Evolutionary conservation across 495 filamentous ascomycete species (phyloP).

Genomic region (Cairneyella variabilis): DNA sequence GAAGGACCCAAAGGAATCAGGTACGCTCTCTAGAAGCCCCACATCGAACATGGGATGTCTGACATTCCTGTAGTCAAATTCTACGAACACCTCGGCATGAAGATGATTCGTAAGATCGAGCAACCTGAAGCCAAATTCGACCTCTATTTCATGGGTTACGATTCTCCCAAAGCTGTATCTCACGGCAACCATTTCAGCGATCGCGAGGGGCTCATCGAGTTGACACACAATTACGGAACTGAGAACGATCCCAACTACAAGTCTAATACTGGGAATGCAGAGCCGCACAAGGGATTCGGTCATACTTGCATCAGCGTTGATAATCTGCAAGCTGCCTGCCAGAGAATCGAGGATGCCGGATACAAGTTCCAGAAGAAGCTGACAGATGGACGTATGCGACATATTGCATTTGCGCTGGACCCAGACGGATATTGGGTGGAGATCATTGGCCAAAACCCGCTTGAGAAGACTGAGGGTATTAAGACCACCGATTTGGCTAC

Average conservation of each 20-base stretch:
- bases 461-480: slow-evolving; percentile 27
- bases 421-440: slow-evolving; percentile 84
- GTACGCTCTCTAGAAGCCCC: slow-evolving; percentile 33
- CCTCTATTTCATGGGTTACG: slow-evolving; percentile 80
- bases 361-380: slow-evolving; percentile 94
- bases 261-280: slow-evolving; percentile 83
- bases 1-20: slow-evolving; percentile 84
- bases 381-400: slow-evolving; percentile 78
- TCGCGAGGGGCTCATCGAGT: slow-evolving; percentile 84
- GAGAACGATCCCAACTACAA: slow-evolving; percentile 81
- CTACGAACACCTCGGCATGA: slow-evolving; percentile 92
- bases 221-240: slow-evolving; percentile 97
- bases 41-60: not conserved
- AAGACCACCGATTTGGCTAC: slow-evolving; percentile 24
- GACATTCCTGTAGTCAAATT: slow-evolving; percentile 61
- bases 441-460: slow-evolving; percentile 26
- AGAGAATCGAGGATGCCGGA: slow-evolving; percentile 81
- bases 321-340: slow-evolving; percentile 84
- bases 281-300: slow-evolving; percentile 84
- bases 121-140: slow-evolving; percentile 79
- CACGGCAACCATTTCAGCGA: slow-evolving; percentile 66
- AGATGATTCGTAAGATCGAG: slow-evolving; percentile 69
- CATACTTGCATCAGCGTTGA: slow-evolving; percentile 87
- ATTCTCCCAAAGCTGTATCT: slow-evolving; percentile 57
- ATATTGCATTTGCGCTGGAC: slow-evolving; percentile 90